These are phyloP conservation scores for Aspergillus pseudoterreus DNA, from an alignment of 2,329 filamentous ascomycete species.

Conservation along the genomic window DNA sequence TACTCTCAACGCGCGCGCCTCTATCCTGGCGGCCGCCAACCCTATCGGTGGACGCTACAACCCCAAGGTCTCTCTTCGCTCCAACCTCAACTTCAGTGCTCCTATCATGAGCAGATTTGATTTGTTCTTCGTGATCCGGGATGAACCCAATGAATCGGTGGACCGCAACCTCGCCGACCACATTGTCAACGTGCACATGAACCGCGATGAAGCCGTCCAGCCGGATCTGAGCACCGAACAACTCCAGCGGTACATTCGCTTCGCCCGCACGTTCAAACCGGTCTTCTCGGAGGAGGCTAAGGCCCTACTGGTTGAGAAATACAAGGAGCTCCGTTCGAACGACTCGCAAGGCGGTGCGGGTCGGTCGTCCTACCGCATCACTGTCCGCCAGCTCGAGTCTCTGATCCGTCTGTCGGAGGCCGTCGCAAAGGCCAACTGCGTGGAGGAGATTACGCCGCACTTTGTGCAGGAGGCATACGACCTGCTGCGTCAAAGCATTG, in stretches of 20 bases:
- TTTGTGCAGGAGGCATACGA: slow-evolving; percentile 94
- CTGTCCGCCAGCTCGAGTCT: slow-evolving; percentile 90
- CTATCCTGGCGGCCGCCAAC: slow-evolving; percentile 93
- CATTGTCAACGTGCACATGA: slow-evolving; percentile 89
- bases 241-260: slow-evolving; percentile 93
- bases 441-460: slow-evolving; percentile 76
- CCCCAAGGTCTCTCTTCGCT: slow-evolving; percentile 85
- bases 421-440: slow-evolving; percentile 97
- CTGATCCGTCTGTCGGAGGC: slow-evolving; percentile 94
- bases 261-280: slow-evolving; percentile 89
- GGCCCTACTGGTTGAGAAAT: slow-evolving; percentile 79
- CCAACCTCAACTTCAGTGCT: slow-evolving; percentile 97
- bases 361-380: slow-evolving; percentile 94
- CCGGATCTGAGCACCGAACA: slow-evolving; percentile 96
- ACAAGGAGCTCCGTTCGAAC: slow-evolving; percentile 90
- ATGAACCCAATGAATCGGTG: slow-evolving; percentile 90
- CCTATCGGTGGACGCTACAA: slow-evolving; percentile 93
- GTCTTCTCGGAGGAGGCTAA: slow-evolving; percentile 88
- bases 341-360: slow-evolving; percentile 93
- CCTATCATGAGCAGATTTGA: slow-evolving; percentile 99
- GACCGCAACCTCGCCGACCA: slow-evolving; percentile 90
- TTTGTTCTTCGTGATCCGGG: slow-evolving; percentile 94
- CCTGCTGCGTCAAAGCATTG: slow-evolving; percentile 88
- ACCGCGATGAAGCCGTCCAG: slow-evolving; percentile 84
- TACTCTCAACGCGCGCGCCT: slow-evolving; percentile 91